Evolutionary conservation across 2,329 filamentous ascomycete species (phyloP).

Genomic region (Orbilia blumenaviensis): DNA sequence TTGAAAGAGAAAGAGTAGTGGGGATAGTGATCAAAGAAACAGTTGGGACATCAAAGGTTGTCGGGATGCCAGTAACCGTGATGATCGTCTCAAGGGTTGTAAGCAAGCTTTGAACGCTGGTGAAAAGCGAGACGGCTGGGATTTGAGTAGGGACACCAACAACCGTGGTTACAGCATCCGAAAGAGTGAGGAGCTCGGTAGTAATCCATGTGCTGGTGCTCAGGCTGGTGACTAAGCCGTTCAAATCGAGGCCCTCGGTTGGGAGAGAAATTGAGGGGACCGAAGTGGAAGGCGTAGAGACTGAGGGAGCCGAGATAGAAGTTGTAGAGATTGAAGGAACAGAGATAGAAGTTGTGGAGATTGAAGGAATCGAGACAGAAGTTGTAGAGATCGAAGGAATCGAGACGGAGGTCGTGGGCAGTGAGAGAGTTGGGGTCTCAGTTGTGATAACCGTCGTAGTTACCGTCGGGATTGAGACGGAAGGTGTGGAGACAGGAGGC

Average conservation of each 20-base stretch:
- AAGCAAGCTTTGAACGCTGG: constrained; percentile 23
- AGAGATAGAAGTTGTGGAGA: neutral
- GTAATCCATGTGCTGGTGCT: constrained; percentile 21
- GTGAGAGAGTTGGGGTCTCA: neutral
- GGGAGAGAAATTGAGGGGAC: neutral
- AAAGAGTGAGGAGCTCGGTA: constrained; percentile 20
- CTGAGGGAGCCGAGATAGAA: neutral
- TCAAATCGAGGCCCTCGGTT: neutral
- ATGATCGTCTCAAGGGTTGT: constrained; percentile 12
- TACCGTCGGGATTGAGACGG: neutral
- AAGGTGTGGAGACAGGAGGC: neutral
- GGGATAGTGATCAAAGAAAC: constrained; percentile 25
- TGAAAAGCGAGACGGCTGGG: constrained; percentile 28
- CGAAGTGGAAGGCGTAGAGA: neutral
- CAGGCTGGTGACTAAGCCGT: constrained; percentile 2
- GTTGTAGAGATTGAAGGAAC: neutral
- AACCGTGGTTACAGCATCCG: constrained; percentile 12
- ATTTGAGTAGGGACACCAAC: constrained; percentile 42
- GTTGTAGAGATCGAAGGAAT: neutral
- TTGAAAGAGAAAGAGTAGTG: neutral
- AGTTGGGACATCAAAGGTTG: neutral
- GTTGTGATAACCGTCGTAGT: no score
- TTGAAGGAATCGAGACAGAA: neutral
- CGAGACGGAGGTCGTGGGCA: neutral
- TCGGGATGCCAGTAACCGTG: constrained; percentile 28